Conservation (phyloP, 2,329 filamentous ascomycete species). For the Cryphonectria parasitica region DNA sequence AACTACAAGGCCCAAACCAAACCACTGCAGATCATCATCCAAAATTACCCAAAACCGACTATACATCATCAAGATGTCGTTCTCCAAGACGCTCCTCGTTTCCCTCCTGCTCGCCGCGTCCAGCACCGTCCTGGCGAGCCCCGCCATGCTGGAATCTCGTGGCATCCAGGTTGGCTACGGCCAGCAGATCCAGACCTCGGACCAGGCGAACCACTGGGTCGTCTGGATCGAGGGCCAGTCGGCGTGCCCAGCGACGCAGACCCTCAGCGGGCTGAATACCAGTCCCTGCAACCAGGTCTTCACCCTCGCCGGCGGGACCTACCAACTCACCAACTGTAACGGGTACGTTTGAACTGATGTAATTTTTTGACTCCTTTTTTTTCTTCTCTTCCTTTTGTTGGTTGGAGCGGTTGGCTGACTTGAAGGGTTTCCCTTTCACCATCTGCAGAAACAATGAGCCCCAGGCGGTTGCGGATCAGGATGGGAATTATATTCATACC, state of each 20-base stretch:
- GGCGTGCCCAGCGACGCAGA: slow-evolving; percentile 28
- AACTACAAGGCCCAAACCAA: not conserved
- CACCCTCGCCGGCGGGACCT: slow-evolving; percentile 22
- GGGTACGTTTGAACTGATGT: not conserved
- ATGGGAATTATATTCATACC: slow-evolving; percentile 21
- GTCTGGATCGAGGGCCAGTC: slow-evolving; percentile 31
- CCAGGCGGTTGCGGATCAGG: slow-evolving; percentile 21
- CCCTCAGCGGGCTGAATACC: slow-evolving; percentile 16
- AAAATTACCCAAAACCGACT: not conserved
- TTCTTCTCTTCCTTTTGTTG: no score
- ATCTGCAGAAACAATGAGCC: slow-evolving; percentile 14
- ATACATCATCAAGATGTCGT: not conserved
- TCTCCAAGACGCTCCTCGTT: not conserved
- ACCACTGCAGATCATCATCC: not conserved
- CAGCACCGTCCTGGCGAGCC: slow-evolving; percentile 11
- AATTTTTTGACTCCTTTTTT: not conserved
- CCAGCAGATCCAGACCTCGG: slow-evolving; percentile 11
- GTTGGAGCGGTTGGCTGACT: not conserved
- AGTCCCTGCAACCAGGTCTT: slow-evolving; percentile 29
- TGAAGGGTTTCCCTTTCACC: not conserved
- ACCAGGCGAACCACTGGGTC: slow-evolving; percentile 30
- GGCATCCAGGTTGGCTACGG: slow-evolving; percentile 11
- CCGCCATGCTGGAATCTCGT: not conserved
- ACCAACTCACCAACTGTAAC: slow-evolving; percentile 28
- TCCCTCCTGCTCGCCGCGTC: not conserved